Conservation (phyloP, 306 rosid genomes). For the Cyamopsis tetragonoloba region DNA sequence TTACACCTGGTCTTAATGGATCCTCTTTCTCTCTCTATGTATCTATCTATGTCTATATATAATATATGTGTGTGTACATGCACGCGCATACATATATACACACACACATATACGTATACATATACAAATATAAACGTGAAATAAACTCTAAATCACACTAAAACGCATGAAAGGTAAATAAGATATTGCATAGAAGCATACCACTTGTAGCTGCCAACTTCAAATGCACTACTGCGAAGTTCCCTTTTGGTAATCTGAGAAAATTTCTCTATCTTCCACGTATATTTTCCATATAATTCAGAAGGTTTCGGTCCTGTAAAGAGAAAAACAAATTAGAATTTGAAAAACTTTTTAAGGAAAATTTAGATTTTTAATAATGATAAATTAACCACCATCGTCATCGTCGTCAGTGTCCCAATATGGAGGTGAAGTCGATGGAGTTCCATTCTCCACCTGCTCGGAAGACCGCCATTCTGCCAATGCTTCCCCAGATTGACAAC, state of each 20-base stretch:
- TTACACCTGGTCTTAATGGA: no score
- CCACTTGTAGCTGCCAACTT: conserved; percentile 99
- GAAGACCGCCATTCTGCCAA: conserved; percentile 97
- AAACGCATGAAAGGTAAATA: background rate
- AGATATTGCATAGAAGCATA: conserved; percentile 33
- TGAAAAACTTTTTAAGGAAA: background rate
- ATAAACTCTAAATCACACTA: background rate
- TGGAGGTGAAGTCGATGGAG: conserved; percentile 87
- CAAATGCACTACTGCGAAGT: conserved; percentile 91
- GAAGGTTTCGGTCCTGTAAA: conserved; percentile 83
- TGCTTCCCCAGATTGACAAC: conserved; percentile 83
- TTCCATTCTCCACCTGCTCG: conserved; percentile 98
- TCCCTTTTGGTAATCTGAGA: conserved; percentile 97
- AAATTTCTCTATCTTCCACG: conserved; percentile 98
- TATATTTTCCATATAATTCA: conserved; percentile 79
- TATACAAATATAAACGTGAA: background rate
- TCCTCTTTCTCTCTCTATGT: no score
- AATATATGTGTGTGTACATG: no score
- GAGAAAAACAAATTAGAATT: conserved; percentile 12
- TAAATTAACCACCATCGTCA: conserved; percentile 69
- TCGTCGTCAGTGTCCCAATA: conserved; percentile 97
- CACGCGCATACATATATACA: no score
- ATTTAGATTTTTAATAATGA: conserved; percentile 12
- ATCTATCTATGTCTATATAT: no score
- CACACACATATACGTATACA: no score